Evolutionary conservation across 2,329 filamentous ascomycete species (phyloP).

Genomic region (Hymenotorrendiella dingleyae): DNA sequence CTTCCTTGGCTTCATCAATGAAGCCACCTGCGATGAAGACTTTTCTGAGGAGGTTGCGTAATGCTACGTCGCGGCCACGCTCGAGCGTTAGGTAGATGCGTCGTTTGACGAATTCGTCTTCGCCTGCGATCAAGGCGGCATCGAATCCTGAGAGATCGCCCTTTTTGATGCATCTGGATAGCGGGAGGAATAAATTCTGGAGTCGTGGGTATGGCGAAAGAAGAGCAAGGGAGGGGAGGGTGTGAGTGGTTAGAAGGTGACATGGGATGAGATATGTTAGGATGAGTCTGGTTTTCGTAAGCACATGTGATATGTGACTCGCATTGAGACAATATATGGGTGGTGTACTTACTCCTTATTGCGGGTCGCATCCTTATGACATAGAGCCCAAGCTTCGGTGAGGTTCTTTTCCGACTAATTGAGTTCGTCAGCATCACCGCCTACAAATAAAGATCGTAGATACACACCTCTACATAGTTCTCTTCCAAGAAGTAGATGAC

Average conservation of each 20-base stretch:
- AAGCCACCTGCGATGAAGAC: conserved; percentile 83
- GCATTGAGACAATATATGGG: not conserved
- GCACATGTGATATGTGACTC: conserved; percentile 7
- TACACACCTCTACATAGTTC: conserved; percentile 69
- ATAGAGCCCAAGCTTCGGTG: conserved; percentile 74
- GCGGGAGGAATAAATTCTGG: conserved; percentile 69
- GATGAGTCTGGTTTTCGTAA: conserved; percentile 58
- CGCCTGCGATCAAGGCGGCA: conserved; percentile 68
- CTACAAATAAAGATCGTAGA: not conserved
- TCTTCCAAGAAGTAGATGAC: conserved; percentile 93
- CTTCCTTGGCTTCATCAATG: conserved; percentile 69
- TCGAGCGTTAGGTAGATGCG: conserved; percentile 95
- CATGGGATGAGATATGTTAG: conserved; percentile 93
- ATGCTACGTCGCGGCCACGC: conserved; percentile 80
- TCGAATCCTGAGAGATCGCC: conserved; percentile 85
- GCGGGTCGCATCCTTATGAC: conserved; percentile 62
- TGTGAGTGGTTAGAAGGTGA: conserved; percentile 81
- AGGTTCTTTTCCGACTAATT: conserved; percentile 71
- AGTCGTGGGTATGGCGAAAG: conserved; percentile 71
- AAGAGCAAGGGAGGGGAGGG: conserved; percentile 67
- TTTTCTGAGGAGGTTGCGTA: conserved; percentile 87
- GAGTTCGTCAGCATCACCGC: not conserved
- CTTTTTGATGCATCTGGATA: conserved; percentile 71
- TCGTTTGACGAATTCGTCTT: conserved; percentile 88
- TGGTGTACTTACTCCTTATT: conserved; percentile 68